These are phyloP conservation scores for Melastoma candidum DNA, from an alignment of 441 rosid genomes.

Conservation along the genomic window DNA sequence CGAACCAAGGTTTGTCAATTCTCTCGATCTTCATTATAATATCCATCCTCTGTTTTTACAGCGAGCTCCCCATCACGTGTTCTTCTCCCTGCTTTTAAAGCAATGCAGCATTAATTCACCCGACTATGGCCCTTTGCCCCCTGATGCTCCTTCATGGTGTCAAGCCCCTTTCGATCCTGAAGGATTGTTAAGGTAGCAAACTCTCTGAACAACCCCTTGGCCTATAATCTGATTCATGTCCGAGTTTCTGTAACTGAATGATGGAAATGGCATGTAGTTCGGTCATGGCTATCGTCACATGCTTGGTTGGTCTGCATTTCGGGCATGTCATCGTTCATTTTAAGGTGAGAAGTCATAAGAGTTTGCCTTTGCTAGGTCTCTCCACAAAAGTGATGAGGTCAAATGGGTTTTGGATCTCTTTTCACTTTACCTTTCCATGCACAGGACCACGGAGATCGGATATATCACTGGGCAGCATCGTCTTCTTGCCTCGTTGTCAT, in stretches of 20 bases:
- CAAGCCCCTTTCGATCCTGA: constrained; percentile 9
- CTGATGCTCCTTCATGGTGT: constrained; percentile 10
- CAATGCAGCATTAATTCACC: constrained; percentile 13
- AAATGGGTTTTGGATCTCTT: too few relatives aligned
- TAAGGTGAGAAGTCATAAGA: constrained; percentile 1
- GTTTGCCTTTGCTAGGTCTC: too few relatives aligned
- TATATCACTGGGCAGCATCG: constrained; percentile 2
- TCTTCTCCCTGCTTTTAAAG: not conserved
- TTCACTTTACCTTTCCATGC: not conserved
- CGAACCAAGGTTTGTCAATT: too few relatives aligned
- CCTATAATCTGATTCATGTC: not conserved
- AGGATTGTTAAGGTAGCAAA: constrained; percentile 10
- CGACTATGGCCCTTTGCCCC: constrained; percentile 6
- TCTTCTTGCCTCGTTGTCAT: constrained; percentile 2
- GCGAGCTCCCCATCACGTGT: not conserved
- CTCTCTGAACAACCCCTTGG: not conserved
- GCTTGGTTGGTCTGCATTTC: constrained; percentile 8
- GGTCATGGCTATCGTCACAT: constrained; percentile 8
- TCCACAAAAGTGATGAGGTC: not conserved
- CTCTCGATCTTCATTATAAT: too few relatives aligned
- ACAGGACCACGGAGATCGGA: constrained; percentile 6
- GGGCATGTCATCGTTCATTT: constrained; percentile 8
- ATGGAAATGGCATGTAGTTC: not conserved
- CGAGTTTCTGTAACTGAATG: not conserved
- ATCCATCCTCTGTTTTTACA: too few relatives aligned